Evolutionary conservation across 768 basidiomycete genomes (phyloP).

Genomic region (Leccinum pellstonianum): DNA sequence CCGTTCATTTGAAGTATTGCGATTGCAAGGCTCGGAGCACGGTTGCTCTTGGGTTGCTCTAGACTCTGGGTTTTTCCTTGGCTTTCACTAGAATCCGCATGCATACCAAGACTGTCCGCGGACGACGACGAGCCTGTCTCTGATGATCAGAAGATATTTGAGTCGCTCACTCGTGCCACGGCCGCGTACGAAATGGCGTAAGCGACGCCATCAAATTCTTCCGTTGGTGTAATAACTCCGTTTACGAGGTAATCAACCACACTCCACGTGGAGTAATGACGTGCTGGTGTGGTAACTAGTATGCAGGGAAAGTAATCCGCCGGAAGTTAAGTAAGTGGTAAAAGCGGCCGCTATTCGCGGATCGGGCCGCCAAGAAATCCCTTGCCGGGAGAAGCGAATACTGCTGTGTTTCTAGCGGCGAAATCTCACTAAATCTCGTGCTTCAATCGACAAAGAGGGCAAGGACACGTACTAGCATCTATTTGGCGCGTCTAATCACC

Average conservation of each 20-base stretch:
- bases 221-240: slow-evolving; percentile 12
- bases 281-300: neutral
- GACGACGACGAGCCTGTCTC: neutral
- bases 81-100: neutral
- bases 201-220: neutral
- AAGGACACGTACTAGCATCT: neutral
- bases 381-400: neutral
- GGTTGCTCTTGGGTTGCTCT: neutral
- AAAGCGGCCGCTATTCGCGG: slow-evolving; percentile 4
- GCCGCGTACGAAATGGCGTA: neutral
- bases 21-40: slow-evolving; percentile 2
- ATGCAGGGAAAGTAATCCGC: neutral
- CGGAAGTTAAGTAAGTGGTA: neutral
- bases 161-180: neutral
- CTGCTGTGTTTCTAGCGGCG: neutral
- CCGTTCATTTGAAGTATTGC: slow-evolving; percentile 4
- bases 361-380: slow-evolving; percentile 21
- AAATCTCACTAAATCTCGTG: slow-evolving; percentile 1
- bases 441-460: slow-evolving; percentile 16
- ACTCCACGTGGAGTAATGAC: neutral
- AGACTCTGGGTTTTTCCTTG: slow-evolving; percentile 12
- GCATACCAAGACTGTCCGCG: slow-evolving; percentile 7
- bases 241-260: slow-evolving; percentile 1
- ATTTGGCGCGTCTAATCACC: slow-evolving; percentile 10
- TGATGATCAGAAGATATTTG: neutral